Evolutionary conservation across 148 eudicot species (phyloP).

Genomic region (Arbutus unedo): DNA sequence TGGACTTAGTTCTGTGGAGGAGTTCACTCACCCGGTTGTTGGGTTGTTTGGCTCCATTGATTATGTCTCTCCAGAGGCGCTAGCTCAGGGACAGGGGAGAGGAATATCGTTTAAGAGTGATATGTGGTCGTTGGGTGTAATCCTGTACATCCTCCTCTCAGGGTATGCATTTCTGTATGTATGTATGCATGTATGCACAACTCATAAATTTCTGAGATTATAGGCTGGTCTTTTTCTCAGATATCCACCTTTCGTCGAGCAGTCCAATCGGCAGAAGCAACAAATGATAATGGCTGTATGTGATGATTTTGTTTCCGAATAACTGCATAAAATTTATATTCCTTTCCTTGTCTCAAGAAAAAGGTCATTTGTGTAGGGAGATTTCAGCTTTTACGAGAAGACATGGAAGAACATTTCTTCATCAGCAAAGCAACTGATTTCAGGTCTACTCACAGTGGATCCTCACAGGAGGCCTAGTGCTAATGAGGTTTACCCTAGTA

Average conservation of each 20-base stretch:
- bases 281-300: slow-evolving; percentile 52
- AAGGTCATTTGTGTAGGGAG: slow-evolving; percentile 25
- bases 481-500: slow-evolving; percentile 25
- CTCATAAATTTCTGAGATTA: not conserved
- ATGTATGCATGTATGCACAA: not conserved
- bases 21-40: slow-evolving; percentile 52
- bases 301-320: not conserved
- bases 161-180: slow-evolving; percentile 28
- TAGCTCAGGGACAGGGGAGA: slow-evolving; percentile 19
- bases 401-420: slow-evolving; percentile 58
- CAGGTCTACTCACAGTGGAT: slow-evolving; percentile 41
- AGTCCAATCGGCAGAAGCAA: slow-evolving; percentile 45
- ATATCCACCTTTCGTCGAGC: slow-evolving; percentile 53
- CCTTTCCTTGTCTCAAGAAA: not conserved
- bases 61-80: slow-evolving; percentile 56
- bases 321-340: not conserved
- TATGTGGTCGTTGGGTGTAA: slow-evolving; percentile 57
- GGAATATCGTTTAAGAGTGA: slow-evolving; percentile 35
- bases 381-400: slow-evolving; percentile 47
- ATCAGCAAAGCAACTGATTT: slow-evolving; percentile 45
- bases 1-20: slow-evolving; percentile 52
- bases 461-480: slow-evolving; percentile 45
- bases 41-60: slow-evolving; percentile 58
- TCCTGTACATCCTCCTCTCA: slow-evolving; percentile 48
- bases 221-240: slow-evolving; percentile 17